These are phyloP conservation scores for Rhytidiadelphus loreus DNA, from an alignment of 225 moss, liverwort and hornwort genomes.

Conservation along the genomic window DNA sequence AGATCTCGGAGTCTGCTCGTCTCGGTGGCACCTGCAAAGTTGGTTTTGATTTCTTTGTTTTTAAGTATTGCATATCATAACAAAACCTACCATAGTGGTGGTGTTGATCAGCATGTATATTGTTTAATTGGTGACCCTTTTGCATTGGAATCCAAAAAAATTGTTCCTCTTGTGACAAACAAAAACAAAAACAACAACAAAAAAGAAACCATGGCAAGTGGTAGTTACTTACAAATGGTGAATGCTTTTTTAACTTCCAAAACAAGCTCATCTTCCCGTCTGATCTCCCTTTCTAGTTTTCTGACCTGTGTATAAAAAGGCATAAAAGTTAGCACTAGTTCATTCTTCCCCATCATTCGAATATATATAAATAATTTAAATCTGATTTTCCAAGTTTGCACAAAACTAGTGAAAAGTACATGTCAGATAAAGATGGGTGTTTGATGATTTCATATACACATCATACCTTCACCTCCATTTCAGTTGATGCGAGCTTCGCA, in stretches of 20 bases:
- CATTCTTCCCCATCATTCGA: neutral
- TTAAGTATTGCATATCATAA: no score
- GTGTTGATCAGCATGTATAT: neutral
- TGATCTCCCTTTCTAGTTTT: slow-evolving; percentile 30
- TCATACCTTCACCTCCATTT: slow-evolving; percentile 55
- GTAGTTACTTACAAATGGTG: slow-evolving; percentile 7
- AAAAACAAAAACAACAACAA: neutral
- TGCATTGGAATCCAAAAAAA: neutral
- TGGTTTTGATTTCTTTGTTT: no score
- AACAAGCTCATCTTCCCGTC: neutral
- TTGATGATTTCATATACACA: neutral
- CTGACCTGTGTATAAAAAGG: slow-evolving; percentile 12
- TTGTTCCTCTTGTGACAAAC: neutral
- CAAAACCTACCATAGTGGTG: no score
- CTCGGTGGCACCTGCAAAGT: slow-evolving; percentile 4
- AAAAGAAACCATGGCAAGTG: neutral
- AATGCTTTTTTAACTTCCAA: neutral
- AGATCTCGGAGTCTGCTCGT: neutral
- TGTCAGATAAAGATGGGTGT: no score
- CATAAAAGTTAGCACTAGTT: neutral
- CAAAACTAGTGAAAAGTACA: neutral
- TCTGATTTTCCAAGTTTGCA: neutral
- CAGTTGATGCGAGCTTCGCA: slow-evolving; percentile 15
- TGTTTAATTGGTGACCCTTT: neutral
- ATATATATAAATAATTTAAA: neutral